Percentiles rank a stretch among this genome's conserved stretches.
These are phyloP conservation scores for Colletotrichum cereale DNA, from an alignment of 2,329 filamentous ascomycete species.

Conservation along the genomic window DNA sequence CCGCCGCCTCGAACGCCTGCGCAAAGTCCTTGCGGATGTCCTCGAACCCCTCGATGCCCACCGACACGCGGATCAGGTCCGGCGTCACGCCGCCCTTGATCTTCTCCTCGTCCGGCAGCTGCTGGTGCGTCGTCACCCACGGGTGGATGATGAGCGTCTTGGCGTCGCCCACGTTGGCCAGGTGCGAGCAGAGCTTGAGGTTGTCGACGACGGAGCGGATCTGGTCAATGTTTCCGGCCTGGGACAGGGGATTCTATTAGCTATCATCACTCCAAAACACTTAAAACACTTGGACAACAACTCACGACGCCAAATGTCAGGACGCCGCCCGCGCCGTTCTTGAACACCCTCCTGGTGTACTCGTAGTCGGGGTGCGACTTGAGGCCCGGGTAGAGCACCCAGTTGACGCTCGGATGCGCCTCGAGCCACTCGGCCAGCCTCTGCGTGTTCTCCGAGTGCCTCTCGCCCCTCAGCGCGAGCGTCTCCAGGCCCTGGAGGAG, in stretches of 20 bases:
- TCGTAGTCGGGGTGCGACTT: slow-evolving; percentile 74
- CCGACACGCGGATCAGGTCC: slow-evolving; percentile 45
- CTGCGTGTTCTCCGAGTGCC: slow-evolving; percentile 75
- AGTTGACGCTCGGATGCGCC: slow-evolving; percentile 74
- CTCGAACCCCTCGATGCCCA: slow-evolving; percentile 75
- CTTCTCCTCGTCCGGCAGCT: slow-evolving; percentile 75
- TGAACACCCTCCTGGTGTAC: slow-evolving; percentile 76
- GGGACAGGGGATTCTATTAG: background rate
- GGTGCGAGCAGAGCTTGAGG: slow-evolving; percentile 79
- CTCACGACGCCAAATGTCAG: slow-evolving; percentile 73
- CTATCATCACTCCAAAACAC: slow-evolving; percentile 64
- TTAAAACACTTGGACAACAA: too few relatives aligned
- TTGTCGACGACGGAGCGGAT: slow-evolving; percentile 72
- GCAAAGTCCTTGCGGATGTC: slow-evolving; percentile 80
- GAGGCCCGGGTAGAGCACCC: slow-evolving; percentile 80
- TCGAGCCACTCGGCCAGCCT: slow-evolving; percentile 77
- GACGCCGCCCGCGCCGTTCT: slow-evolving; percentile 77
- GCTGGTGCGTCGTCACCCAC: slow-evolving; percentile 80
- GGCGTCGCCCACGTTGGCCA: slow-evolving; percentile 80
- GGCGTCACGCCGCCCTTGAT: slow-evolving; percentile 72
- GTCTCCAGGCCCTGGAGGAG: slow-evolving; percentile 79
- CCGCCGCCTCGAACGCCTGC: slow-evolving; percentile 59
- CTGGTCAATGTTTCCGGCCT: slow-evolving; percentile 50
- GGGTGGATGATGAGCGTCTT: slow-evolving; percentile 81
- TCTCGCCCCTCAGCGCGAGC: slow-evolving; percentile 73